Percentiles rank a stretch among this genome's conserved stretches.
Conservation (phyloP, 1,139 yeast genomes). For the Suhomyces bolitotheri region DNA sequence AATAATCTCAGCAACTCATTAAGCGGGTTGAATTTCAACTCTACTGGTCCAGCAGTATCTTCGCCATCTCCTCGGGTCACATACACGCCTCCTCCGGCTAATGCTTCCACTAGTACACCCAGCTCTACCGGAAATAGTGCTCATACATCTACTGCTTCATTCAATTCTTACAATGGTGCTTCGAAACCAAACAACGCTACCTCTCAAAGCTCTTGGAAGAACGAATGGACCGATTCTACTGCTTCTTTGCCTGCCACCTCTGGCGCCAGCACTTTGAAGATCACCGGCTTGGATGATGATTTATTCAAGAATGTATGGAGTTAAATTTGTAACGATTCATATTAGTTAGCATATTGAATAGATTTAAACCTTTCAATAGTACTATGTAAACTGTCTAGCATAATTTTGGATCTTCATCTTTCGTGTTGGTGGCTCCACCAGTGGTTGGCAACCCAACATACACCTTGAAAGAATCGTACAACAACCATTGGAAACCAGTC, state of each 20-base stretch:
- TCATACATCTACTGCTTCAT: constrained; percentile 9
- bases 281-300: constrained; percentile 39
- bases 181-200: constrained; percentile 1
- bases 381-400: background rate
- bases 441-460: constrained; percentile 90
- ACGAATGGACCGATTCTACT: constrained; percentile 40
- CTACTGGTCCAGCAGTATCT: constrained; percentile 2
- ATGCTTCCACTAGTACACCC: constrained; percentile 1
- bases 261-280: constrained; percentile 4
- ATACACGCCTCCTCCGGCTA: constrained; percentile 1
- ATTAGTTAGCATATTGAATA: background rate
- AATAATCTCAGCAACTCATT: constrained; percentile 35
- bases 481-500: constrained; percentile 95
- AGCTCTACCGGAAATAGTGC: constrained; percentile 6
- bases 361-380: background rate
- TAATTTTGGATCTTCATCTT: too few relatives aligned
- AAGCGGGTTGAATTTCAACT: constrained; percentile 35
- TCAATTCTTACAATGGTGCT: constrained; percentile 7
- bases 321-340: background rate
- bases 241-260: constrained; percentile 11
- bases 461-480: constrained; percentile 92
- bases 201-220: constrained; percentile 26
- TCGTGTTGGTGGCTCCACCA: too few relatives aligned
- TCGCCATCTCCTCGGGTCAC: constrained; percentile 4
- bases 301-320: constrained; percentile 43